phyloP scores from a whole-genome alignment of 1,284 basidiomycete species.

The Pseudozyma flocculosa region DNA sequence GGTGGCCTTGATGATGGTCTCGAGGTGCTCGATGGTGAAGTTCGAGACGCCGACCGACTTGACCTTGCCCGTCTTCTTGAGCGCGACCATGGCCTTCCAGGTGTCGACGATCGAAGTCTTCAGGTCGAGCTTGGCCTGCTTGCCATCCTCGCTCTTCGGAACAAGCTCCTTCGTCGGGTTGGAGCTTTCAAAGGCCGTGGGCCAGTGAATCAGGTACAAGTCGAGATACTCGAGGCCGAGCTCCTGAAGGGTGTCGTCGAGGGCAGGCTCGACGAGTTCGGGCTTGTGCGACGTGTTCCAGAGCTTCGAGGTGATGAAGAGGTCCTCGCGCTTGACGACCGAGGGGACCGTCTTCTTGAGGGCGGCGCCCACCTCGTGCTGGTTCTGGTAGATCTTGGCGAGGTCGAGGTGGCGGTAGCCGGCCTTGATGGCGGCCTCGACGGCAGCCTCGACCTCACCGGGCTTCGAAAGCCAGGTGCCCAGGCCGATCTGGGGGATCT shows the following conservation, averaged over 20 bases:
- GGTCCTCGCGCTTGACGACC: constrained; percentile 60
- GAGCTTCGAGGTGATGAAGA: constrained; percentile 61
- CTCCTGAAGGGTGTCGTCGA: constrained; percentile 59
- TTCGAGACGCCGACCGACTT: constrained; percentile 69
- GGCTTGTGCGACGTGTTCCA: constrained; percentile 70
- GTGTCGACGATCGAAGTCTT: constrained; percentile 71
- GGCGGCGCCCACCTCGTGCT: constrained; percentile 60
- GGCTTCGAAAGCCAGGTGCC: constrained; percentile 80
- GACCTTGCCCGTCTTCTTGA: constrained; percentile 60
- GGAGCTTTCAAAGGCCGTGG: constrained; percentile 61
- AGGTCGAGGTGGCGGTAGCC: constrained; percentile 56
- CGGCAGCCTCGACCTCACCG: constrained; percentile 72
- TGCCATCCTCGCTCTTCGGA: constrained; percentile 63
- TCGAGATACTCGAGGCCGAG: constrained; percentile 59
- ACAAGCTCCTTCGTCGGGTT: constrained; percentile 57
- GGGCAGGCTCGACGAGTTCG: constrained; percentile 54
- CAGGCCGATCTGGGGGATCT: constrained; percentile 64
- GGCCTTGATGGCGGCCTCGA: constrained; percentile 41
- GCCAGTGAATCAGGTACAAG: constrained; percentile 79
- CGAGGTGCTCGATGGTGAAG: constrained; percentile 70
- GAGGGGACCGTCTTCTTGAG: constrained; percentile 59
- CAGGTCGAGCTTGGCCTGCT: constrained; percentile 64
- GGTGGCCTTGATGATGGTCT: constrained; percentile 72
- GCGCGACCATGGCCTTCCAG: constrained; percentile 74
- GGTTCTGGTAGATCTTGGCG: constrained; percentile 53